Evolutionary conservation across 176 grass and related monocot species (phyloP), one percentile per base, ranked within the genome.

Genomic region (Elymus sibiricus): DNA sequence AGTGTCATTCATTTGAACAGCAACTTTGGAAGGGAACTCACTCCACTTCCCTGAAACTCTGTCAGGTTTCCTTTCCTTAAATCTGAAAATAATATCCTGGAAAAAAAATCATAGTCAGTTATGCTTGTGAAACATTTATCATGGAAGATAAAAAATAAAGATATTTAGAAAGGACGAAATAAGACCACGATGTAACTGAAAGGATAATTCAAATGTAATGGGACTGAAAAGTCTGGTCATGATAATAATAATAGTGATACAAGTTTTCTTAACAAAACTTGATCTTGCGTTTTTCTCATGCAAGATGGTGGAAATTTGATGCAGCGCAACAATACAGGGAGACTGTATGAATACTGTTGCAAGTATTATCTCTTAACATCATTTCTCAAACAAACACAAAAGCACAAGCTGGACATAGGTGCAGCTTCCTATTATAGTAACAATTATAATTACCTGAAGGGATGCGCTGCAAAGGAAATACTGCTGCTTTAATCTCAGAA

Each of bases 401-500:
- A 59, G n/a, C 17, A 66, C 12, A 42, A 75, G 29, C 27, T 53
- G 53, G 39, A 2, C 53, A 82, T 61, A 55, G 14, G 56, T 55
- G 53, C 43, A 79, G 5, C 19, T 75, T 79, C 60, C 11, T 60
- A 72, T 64, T 26, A 76, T 32, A 76, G 16, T 65, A 87, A 80
- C 22, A 39, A 49, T 74, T 19, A 70, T 62, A 80, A 85, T 56
- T 91, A 99, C 97, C 97, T 99, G 97, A 79, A 99, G 88, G 79
- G 97, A 96, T 91, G 97, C 94, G 27, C 97, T 99, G 86, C 97
- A 99, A 60, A 99, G 94, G 90, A 99, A 99, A 91, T 91, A 99
- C 67, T 99, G 97, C 69, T 96, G 97, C 86, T 96, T 99, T 71
- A 99, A 76, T 80, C 97, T 87, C 56, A 99, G 80, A 61, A 96